Conservation (phyloP, 108 stramenopile species). For the Skeletonema grethae region DNA sequence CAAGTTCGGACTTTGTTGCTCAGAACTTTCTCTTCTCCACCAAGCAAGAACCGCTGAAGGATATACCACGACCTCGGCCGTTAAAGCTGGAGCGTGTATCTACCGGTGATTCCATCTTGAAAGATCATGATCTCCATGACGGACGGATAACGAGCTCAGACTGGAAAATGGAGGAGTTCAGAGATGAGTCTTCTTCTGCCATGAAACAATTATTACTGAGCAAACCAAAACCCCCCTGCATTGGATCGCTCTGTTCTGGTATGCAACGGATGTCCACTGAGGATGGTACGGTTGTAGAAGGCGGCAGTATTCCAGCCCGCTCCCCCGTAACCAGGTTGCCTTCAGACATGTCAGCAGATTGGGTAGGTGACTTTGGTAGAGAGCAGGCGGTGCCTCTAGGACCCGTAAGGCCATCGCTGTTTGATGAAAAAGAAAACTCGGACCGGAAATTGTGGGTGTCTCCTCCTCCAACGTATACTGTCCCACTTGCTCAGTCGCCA, state of each 20-base stretch:
- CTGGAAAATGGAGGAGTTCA: conserved; percentile 1
- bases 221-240: not conserved
- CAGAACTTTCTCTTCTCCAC: conserved; percentile 8
- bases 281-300: conserved; percentile 14
- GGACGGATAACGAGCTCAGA: not conserved
- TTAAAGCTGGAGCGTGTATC: not conserved
- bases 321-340: not conserved
- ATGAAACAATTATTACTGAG: not conserved
- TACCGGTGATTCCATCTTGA: conserved; percentile 1
- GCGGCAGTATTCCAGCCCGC: not conserved
- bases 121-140: not conserved
- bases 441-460: not conserved
- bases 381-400: not conserved
- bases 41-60: not conserved
- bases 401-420: conserved; percentile 12
- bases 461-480: not conserved
- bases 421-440: conserved; percentile 8
- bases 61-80: not conserved
- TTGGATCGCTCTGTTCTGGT: not conserved
- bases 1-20: conserved; percentile 24
- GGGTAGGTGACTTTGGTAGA: conserved; percentile 22
- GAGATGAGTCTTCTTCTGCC: not conserved
- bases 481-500: not conserved
- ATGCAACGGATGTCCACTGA: conserved; percentile 25
- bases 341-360: conserved; percentile 27